phyloP scores from a whole-genome alignment of 768 basidiomycete species.

The Mycena filopes region DNA sequence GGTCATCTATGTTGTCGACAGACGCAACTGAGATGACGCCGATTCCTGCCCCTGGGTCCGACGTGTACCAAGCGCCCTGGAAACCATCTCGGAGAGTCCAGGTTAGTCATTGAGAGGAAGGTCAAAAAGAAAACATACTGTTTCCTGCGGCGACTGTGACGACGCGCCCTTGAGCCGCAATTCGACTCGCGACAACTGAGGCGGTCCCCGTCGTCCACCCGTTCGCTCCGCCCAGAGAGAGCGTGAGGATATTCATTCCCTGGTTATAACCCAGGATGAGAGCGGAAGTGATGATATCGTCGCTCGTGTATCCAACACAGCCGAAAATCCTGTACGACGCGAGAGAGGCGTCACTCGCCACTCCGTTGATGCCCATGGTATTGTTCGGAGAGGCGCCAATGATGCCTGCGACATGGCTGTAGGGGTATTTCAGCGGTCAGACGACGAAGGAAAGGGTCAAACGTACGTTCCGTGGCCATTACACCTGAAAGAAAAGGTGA shows the following conservation, averaged over 20 bases:
- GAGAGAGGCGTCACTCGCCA: constrained; percentile 57
- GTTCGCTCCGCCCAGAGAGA: constrained; percentile 59
- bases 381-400: constrained; percentile 57
- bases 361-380: constrained; percentile 59
- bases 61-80: constrained; percentile 58
- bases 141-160: constrained; percentile 63
- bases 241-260: constrained; percentile 60
- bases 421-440: constrained; percentile 26
- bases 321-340: constrained; percentile 58
- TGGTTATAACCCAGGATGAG: constrained; percentile 50
- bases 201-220: constrained; percentile 60
- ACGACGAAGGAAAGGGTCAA: constrained; percentile 22
- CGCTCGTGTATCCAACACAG: constrained; percentile 50
- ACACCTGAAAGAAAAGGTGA: constrained; percentile 16
- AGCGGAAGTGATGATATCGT: constrained; percentile 52
- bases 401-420: constrained; percentile 49
- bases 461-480: constrained; percentile 49
- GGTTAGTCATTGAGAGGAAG: neutral
- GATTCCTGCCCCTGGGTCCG: constrained; percentile 48
- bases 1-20: constrained; percentile 23
- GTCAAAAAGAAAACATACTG: neutral
- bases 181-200: constrained; percentile 56
- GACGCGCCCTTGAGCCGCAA: constrained; percentile 56
- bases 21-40: constrained; percentile 52
- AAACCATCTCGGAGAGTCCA: constrained; percentile 38